phyloP scores from a whole-genome alignment of 2,329 filamentous ascomycete genomes.

The Phyllosticta citribraziliensis region DNA sequence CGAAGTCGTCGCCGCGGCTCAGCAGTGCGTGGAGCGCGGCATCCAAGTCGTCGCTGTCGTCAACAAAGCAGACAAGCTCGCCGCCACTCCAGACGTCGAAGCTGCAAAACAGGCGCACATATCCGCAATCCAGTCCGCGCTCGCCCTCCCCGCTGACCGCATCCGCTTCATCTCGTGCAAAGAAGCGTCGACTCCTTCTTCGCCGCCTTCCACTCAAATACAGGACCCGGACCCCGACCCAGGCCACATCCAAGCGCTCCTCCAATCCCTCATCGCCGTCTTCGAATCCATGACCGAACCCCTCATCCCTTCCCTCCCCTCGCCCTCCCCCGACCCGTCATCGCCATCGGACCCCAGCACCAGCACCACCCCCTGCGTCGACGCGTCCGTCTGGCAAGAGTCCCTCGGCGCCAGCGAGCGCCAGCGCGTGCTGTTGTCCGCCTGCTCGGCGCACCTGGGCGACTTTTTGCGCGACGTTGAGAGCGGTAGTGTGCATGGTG shows the following conservation, averaged over 20 bases:
- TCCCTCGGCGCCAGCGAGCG: conserved; percentile 84
- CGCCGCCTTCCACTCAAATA: background rate
- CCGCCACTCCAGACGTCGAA: conserved; percentile 20
- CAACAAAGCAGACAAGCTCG: conserved; percentile 50
- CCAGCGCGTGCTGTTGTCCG: conserved; percentile 69
- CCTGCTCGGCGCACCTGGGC: conserved; percentile 62
- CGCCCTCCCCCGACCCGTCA: conserved; percentile 20
- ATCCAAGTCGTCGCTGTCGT: conserved; percentile 49
- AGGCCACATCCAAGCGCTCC: conserved; percentile 59
- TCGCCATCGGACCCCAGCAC: conserved; percentile 8
- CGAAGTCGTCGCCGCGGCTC: conserved; percentile 47
- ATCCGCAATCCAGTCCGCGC: conserved; percentile 13
- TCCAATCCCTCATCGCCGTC: conserved; percentile 53
- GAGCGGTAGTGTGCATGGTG: too few species aligned
- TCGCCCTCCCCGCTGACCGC: conserved; percentile 26
- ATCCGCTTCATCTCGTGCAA: conserved; percentile 65
- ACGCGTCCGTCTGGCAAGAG: conserved; percentile 66
- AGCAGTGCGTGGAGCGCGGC: conserved; percentile 38
- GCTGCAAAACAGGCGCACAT: conserved; percentile 12
- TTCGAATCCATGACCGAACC: conserved; percentile 62
- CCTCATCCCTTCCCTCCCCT: conserved; percentile 23
- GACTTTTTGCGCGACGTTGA: conserved; percentile 57
- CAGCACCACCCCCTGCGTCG: conserved; percentile 21
- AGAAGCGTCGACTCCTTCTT: conserved; percentile 34
- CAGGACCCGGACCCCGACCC: conserved; percentile 32